Base-by-base conservation (phyloP, 768 basidiomycete genomes). In the Porphyrellus cyaneotinctus region DNA sequence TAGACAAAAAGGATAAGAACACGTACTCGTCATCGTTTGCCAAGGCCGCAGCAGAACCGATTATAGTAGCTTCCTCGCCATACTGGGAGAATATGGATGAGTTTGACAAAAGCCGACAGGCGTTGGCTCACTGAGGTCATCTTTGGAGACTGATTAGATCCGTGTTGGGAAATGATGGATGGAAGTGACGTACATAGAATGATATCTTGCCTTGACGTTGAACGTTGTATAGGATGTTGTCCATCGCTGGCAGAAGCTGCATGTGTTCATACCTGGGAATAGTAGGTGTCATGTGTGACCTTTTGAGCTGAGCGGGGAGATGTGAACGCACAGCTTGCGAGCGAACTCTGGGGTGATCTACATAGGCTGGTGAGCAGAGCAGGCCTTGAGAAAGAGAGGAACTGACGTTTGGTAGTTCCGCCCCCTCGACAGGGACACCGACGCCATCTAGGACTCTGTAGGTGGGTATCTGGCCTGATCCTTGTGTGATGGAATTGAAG, bases 141-240 rank as follows among this genome's bases (percentile, higher is more conserved):
- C 90, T 91, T 63, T 37, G 32, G 22, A 12, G 28, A 37, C 44
- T 45, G 43, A 44, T 58, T 22, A 53, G 49, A 49, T 55, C 46
- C 48, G 44, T 8, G 35, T 22, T 11, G 38, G 41, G 26, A 53
- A 52, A 52, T 50, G 47, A 26, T 23, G 38, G 31, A 33, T 14
- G 33, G 17, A 22, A 10, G 43, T 35, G 20, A 73, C 86, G 61
- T 65, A 90, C 91, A 66, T 91, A 93, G 69, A 92, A 93, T 6
- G 88, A 88, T 59, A 91, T 91, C 70, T 91, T 91, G 24, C 94
- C 94, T 68, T 97, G 94, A 9, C 94, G 82, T 65, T 97, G 94
- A 10, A 94, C 84, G 60, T 94, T 94, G 70, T 93, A 90, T 15
- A 97, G 76, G 32, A 95, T 75, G 58, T 85, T 93, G 72, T 97